Percentiles rank a stretch among this genome's conserved stretches.
These are phyloP conservation scores for Naganishia albida DNA, from an alignment of 1,284 basidiomycete species.

Conservation along the genomic window DNA sequence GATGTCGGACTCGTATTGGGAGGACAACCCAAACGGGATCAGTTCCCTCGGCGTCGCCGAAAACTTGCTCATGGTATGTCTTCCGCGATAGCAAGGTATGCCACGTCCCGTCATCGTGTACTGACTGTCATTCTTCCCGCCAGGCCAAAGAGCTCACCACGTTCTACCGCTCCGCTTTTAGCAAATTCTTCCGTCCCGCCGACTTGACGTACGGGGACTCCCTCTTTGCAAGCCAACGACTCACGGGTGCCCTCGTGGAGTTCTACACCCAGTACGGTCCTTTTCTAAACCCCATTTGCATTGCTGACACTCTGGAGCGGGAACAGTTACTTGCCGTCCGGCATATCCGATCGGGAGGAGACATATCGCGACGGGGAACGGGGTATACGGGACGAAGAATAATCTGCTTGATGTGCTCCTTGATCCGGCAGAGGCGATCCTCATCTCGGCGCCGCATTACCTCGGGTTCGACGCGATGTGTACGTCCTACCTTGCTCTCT, in stretches of 20 bases:
- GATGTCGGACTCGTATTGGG: conserved; percentile 12
- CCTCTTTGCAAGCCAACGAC: conserved; percentile 49
- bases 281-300: too few relatives aligned
- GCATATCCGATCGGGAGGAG: conserved; percentile 37
- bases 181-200: conserved; percentile 39
- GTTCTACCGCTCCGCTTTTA: conserved; percentile 47
- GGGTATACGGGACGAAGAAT: conserved; percentile 43
- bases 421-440: conserved; percentile 43
- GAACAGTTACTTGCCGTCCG: conserved; percentile 35
- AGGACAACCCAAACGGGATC: conserved; percentile 50
- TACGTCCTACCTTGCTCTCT: conserved; percentile 11
- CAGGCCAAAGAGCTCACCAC: conserved; percentile 39
- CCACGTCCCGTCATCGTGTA: background rate
- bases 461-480: conserved; percentile 44
- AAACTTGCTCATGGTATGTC: conserved; percentile 50
- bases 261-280: conserved; percentile 44
- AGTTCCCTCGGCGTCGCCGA: conserved; percentile 56
- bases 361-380: conserved; percentile 43
- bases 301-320: too few relatives aligned
- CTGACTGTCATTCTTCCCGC: conserved; percentile 1
- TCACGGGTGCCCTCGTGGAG: conserved; percentile 44
- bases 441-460: conserved; percentile 47
- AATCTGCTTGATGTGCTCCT: conserved; percentile 43
- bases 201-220: conserved; percentile 51
- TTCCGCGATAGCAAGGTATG: background rate